Base-by-base conservation (phyloP, 1,139 yeast species). In the Yamadazyma triangularis region DNA sequence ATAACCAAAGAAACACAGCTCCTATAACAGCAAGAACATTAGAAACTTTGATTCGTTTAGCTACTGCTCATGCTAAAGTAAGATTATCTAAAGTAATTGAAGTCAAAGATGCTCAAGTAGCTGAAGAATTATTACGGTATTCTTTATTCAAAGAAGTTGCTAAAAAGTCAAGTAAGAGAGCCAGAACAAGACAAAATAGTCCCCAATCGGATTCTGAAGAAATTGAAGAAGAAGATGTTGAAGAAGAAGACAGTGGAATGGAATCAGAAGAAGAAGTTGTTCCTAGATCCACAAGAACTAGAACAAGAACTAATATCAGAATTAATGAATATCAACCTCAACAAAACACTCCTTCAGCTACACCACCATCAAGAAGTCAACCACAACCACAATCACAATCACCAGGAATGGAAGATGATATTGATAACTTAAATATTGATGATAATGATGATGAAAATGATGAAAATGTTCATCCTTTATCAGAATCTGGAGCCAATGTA, bases 1-100 rank as follows among this genome's bases (percentile, higher is more conserved):
- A 69, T 40, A 80, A 79, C 47, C 85, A 80, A 52, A 74, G 91
- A 37, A 79, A 85, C 45, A 88, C 96, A 3, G 84, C 95, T 1
- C 98, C 99, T 24, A 87, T 93, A 44, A 91, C 99, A 3, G 96
- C 98, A 14, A 86, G 99, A 78, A 93, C 98, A 3, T 69, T 91
- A 47, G 99, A 91, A 62, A 91, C 99, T 0, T 70, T 91, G 46
- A 91, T 91, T 55, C 95, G 99, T 68, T 68, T 91, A 39, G 73
- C 97, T 1, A 86, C 97, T 2, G 98, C 98, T 0, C 99, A 91
- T 58, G 98, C 99, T 14, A 91, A 91, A 54, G 87, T 91, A 10
- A 71, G 98, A 47, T 67, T 91, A 33, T 83, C 95, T 15, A 75
- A 75, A 45, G 69, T 76, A 3, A 81, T 91, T 13, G 87, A 82